Conservation (phyloP, 805 yeast species). For the Spathaspora arborariae region DNA sequence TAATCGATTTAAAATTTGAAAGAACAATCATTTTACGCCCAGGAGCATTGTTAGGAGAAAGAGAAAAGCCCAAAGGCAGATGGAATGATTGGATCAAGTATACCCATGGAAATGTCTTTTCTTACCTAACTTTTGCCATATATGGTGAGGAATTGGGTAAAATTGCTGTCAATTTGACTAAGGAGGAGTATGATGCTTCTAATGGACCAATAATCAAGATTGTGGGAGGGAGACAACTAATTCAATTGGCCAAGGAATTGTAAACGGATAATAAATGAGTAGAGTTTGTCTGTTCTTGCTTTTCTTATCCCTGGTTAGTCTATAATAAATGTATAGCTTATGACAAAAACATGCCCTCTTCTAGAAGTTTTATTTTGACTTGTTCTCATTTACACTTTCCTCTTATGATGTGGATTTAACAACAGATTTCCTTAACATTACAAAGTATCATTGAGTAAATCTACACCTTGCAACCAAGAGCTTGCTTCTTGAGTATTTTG, state of each 20-base stretch:
- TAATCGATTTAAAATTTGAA: constrained; percentile 61
- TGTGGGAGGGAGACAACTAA: constrained; percentile 16
- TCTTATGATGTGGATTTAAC: too few species aligned
- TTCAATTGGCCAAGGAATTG: constrained; percentile 12
- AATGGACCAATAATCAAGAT: constrained; percentile 7
- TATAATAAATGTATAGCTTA: too few species aligned
- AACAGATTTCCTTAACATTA: too few species aligned
- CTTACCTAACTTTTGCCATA: constrained; percentile 32
- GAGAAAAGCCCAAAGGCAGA: constrained; percentile 42
- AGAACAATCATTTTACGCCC: constrained; percentile 75
- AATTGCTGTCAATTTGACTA: constrained; percentile 46
- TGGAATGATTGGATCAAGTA: constrained; percentile 17
- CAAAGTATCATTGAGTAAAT: too few species aligned
- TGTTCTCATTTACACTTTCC: too few species aligned
- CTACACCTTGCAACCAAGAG: too few species aligned
- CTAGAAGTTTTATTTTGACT: too few species aligned
- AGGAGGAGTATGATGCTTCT: constrained; percentile 10
- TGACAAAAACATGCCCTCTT: too few species aligned
- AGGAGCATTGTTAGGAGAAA: constrained; percentile 65
- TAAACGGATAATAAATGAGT: neutral
- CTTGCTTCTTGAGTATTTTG: too few species aligned
- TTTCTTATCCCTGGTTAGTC: too few species aligned
- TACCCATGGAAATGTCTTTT: neutral
- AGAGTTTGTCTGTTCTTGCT: too few species aligned
- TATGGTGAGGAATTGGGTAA: constrained; percentile 63